phyloP scores from a whole-genome alignment of 192 early-diverging fungal species.

The Linnemannia exigua region DNA sequence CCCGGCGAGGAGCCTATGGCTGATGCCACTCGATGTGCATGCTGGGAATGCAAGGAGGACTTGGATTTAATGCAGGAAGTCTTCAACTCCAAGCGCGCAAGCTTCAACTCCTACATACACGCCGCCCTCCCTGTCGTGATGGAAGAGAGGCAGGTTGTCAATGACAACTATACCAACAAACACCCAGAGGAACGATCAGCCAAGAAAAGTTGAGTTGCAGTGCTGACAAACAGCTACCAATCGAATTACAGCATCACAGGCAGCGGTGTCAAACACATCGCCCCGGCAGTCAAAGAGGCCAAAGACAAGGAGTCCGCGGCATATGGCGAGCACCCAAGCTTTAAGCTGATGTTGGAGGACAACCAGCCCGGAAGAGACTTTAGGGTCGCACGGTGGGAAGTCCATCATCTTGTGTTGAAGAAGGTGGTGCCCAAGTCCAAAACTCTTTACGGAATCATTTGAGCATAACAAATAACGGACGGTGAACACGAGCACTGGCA shows the following conservation, averaged over 20 bases:
- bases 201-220: neutral
- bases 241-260: neutral
- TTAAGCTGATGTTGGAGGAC: no score
- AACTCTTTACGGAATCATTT: no score
- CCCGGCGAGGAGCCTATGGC: neutral
- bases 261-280: neutral
- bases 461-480: no score
- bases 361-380: no score
- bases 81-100: neutral
- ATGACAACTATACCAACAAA: neutral
- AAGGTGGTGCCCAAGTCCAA: no score
- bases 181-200: neutral
- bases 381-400: no score
- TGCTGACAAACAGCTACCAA: neutral
- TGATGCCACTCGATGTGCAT: neutral
- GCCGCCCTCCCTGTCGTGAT: neutral
- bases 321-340: no score
- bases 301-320: no score
- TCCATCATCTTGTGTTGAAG: no score
- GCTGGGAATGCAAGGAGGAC: neutral
- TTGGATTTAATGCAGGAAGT: neutral
- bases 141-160: neutral
- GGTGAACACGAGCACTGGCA: no score
- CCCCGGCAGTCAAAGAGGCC: neutral
- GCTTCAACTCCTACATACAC: neutral